Evolutionary conservation across 805 yeast genomes (phyloP), one percentile per base, ranked within the genome.

Genomic region (Pichia ethanolica): DNA sequence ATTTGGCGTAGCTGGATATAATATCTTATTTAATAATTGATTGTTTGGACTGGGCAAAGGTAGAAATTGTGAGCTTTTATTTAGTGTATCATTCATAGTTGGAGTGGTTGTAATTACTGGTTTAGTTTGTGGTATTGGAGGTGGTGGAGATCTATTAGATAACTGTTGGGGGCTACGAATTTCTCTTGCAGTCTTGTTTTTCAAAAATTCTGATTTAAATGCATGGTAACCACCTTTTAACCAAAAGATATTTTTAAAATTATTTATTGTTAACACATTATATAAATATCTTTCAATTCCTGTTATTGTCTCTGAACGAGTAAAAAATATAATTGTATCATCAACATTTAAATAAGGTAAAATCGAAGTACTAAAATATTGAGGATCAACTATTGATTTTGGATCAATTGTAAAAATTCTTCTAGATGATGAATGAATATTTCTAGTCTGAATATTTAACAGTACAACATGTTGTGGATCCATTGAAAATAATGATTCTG

Each of bases 161-260:
- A 14, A 13, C 5, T 25, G 30, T 39, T 28, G 6, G 4, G 39
- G 25, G 10, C 25, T 20, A 10, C 4, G 5, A 7, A 26, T 20
- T 37, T 38, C 41, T 14, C 13, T 38, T 36, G 39, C 39, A 6
- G 37, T 12, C 28, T 42, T 25, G n/a, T 33, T 33, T 39, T 20
- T 34, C 11, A 28, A 20, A n/a, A 26, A 47, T 10, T 34, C 34
- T 36, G 20, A 5, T 34, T 48, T 48, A 10, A 53, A 53, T 5
- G 52, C 28, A 9, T 45, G 26, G 13, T 45, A 51, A 1, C 79
- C 79, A 27, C 80, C 80, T 25, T 68, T 57, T 30, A 76, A 53
- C 35, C 59, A 53, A 32, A 40, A 53, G 3, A 37, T 13, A 43
- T 48, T 35, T 33, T 44, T 13, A 36, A 48, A 51, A 27, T 35